Percentiles rank a stretch among this genome's conserved stretches.
Evolutionary conservation across 2,329 filamentous ascomycete species (phyloP).

Genomic region (Talaromyces sp.): DNA sequence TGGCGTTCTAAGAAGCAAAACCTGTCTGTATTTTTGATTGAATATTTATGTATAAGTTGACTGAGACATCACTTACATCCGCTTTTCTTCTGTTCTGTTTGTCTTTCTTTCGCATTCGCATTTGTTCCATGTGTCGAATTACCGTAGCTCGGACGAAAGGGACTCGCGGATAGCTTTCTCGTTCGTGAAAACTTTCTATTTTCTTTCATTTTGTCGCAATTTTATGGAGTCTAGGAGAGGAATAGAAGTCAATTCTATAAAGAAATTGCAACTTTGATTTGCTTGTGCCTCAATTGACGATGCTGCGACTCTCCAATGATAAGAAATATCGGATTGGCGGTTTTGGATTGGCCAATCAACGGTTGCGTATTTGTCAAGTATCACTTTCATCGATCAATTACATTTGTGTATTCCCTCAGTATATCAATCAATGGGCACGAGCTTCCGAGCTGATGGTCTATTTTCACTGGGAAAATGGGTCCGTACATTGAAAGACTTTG

Average conservation of each 20-base stretch:
- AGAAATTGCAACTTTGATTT: background rate
- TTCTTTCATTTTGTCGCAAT: background rate
- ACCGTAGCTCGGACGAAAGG: background rate
- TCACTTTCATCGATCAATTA: background rate
- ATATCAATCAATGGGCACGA: background rate
- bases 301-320: background rate
- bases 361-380: background rate
- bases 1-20: conserved; percentile 53
- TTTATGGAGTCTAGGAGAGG: background rate
- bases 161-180: background rate
- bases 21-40: background rate
- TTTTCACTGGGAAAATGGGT: background rate
- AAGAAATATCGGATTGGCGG: background rate
- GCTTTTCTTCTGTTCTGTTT: background rate
- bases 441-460: background rate
- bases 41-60: conserved; percentile 11
- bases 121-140: background rate
- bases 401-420: background rate
- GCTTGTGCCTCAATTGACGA: background rate
- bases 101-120: background rate
- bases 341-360: background rate
- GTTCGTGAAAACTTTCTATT: background rate
- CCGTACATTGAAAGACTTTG: background rate
- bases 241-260: background rate
- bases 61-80: background rate